Base-by-base conservation (phyloP, 73 alveolate genomes). In the Stentor roeselii region DNA sequence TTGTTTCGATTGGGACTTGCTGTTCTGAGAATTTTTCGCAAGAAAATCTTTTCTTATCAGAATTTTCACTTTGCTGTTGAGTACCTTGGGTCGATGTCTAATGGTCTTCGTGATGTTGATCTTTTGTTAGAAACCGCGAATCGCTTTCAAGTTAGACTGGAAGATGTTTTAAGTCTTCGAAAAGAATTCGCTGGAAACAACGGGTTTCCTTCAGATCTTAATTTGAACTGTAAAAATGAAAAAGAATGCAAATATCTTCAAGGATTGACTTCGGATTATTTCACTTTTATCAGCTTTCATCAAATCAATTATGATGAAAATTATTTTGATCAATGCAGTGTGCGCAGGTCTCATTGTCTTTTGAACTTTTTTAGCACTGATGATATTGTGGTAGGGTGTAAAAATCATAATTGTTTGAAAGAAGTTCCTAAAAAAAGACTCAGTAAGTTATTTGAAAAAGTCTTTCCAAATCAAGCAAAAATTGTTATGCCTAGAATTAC, bases 71-170 rank as follows among this genome's bases (percentile, higher is more conserved):
- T 27, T 0, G 80, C 50, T 21, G 11, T 67, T 67, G 37, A 27
- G 14, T 67, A 21, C 34, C 34, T n/a, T 21, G 80, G 37, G 1
- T 30, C 80, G 35, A 42, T 27, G 3, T 78, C 88, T 37, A 41
- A 82, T 42, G 84, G 82, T 82, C 78, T 86, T 31, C 85, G 83
- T 3, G 92, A 86, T 34, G 35, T 80, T 30, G 85, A 80, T 75
- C 41, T 80, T 34, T 60, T 86, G 14, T 37, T 86, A 11, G 92
- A 82, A 37, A 75, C 88, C 3, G n/a, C 85, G 4, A 75, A 60
- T 14, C 41, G 58, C 32, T 86, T 86, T 36, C n/a, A 27, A 30
- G 37, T 67, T 0, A 21, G 21, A 21, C 21, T 1, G 1, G 41
- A 67, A 67, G 42, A 0, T 30, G 41, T 21, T n/a, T 27, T 21